These are phyloP conservation scores for Piloderma croceum DNA, from an alignment of 768 basidiomycete genomes.

Conservation along the genomic window DNA sequence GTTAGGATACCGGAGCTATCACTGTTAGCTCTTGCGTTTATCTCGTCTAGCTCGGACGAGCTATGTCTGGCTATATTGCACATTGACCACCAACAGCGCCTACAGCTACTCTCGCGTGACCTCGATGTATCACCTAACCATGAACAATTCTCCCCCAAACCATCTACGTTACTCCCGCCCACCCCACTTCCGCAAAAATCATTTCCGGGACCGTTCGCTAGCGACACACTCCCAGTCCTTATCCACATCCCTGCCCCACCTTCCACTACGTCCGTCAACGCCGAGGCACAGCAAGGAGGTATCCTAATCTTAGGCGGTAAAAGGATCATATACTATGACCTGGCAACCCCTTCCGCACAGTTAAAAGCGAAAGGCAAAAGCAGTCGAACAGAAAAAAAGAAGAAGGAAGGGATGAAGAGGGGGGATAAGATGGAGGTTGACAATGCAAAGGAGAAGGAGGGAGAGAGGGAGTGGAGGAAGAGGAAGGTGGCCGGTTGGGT, in stretches of 20 bases:
- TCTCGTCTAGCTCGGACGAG: conserved; percentile 38
- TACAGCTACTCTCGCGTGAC: conserved; percentile 62
- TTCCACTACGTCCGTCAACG: conserved; percentile 29
- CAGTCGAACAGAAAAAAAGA: conserved; percentile 45
- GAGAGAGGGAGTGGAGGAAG: conserved; percentile 46
- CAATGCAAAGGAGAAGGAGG: conserved; percentile 52
- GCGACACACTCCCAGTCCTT: conserved; percentile 19
- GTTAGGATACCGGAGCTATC: conserved; percentile 60
- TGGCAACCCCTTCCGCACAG: conserved; percentile 41
- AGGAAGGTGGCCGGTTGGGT: conserved; percentile 51
- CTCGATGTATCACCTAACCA: conserved; percentile 40
- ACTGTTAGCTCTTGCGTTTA: conserved; percentile 60
- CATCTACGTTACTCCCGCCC: conserved; percentile 45
- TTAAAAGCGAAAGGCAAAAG: conserved; percentile 52
- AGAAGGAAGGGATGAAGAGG: conserved; percentile 38
- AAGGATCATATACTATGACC: conserved; percentile 57
- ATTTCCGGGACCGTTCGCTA: conserved; percentile 26
- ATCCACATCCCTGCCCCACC: conserved; percentile 30
- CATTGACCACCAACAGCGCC: conserved; percentile 52
- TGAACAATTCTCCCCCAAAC: conserved; percentile 48
- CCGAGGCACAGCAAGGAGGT: conserved; percentile 48
- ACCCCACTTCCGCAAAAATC: conserved; percentile 46
- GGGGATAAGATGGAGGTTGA: conserved; percentile 34
- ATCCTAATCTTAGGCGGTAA: conserved; percentile 65
- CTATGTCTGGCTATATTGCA: conserved; percentile 63